Conservation (phyloP, 164 flowering plant species). For the Dillenia suffruticosa region DNA sequence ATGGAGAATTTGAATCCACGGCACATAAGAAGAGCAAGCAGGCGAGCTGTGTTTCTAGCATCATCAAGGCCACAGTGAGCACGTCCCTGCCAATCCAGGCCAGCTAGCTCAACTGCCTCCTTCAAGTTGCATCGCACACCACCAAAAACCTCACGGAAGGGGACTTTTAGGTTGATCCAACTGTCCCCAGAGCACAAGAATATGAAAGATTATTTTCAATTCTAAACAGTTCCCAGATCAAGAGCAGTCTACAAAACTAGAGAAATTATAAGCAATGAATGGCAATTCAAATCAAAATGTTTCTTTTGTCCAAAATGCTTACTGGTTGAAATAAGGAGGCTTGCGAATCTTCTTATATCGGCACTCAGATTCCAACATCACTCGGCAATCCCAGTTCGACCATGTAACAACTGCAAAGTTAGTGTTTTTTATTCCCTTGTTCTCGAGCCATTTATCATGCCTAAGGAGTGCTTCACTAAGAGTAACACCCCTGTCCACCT, state of each 20-base stretch:
- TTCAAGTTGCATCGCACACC: constrained; percentile 76
- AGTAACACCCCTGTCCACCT: constrained; percentile 95
- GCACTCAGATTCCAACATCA: constrained; percentile 97
- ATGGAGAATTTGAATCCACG: constrained; percentile 76
- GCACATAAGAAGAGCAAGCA: constrained; percentile 67
- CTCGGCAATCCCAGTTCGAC: constrained; percentile 97
- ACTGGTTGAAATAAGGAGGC: constrained; percentile 93
- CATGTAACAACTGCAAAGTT: constrained; percentile 96
- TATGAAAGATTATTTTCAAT: not conserved
- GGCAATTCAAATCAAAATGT: too few species aligned
- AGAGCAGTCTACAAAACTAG: too few species aligned
- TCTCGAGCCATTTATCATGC: constrained; percentile 96
- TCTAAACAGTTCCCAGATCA: too few species aligned
- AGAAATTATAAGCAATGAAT: too few species aligned
- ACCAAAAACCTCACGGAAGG: constrained; percentile 84
- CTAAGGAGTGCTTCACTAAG: constrained; percentile 82
- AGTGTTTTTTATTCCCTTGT: constrained; percentile 75
- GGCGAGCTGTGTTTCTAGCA: constrained; percentile 91
- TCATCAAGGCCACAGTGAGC: constrained; percentile 98
- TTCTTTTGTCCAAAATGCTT: constrained; percentile 5
- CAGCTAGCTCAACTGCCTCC: constrained; percentile 91
- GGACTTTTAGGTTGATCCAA: constrained; percentile 94
- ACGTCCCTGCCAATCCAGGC: constrained; percentile 92
- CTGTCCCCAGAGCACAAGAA: constrained; percentile 25
- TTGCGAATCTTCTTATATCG: constrained; percentile 79